Evolutionary conservation across 768 basidiomycete genomes (phyloP), one percentile per base, ranked within the genome.

Genomic region (Roridomyces roridus): DNA sequence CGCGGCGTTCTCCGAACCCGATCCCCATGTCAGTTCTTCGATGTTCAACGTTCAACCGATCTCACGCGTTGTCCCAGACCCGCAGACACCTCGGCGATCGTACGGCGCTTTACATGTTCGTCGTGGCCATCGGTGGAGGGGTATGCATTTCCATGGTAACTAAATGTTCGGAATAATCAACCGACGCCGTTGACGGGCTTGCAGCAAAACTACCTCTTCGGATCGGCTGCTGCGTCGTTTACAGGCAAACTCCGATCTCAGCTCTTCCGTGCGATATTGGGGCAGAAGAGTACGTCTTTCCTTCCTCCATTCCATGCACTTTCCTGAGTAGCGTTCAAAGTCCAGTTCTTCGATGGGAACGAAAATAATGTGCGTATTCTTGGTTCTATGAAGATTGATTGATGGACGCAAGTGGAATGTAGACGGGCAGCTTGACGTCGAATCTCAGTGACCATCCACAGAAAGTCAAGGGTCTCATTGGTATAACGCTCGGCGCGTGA

Each of bases 301-400:
- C 37, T 1, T 46, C 41, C 20, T 44, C 51, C n/a, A n/a, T 43
- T 70, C 47, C 58, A 20, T 5, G 14, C 21, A 5, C 18, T 41
- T 14, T 11, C 5, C 44, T 14, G 9, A 43, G 3, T 28, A 25
- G 21, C 44, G 47, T 50, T 17, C 58, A 34, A 40, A 89, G 86
- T 92, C 63, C 88, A 88, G 57, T 96, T 88, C 77, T 97, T 96
- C 56, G 94, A 96, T 72, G 86, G 84, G 71, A 91, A 94, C 23
- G 84, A 87, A 70, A 86, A 97, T 67, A 90, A 78, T 54, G 87
- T 52, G 10, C 2, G 58, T 55, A 0, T 2, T 42, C 15, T 12
- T n/a, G n/a, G n/a, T n/a, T n/a, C n/a, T n/a, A n/a, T n/a, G n/a
- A n/a, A n/a, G n/a, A n/a, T n/a, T n/a, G n/a, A n/a, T n/a, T n/a